Evolutionary conservation across 768 basidiomycete species (phyloP).

Genomic region (Lentinus tigrinus): DNA sequence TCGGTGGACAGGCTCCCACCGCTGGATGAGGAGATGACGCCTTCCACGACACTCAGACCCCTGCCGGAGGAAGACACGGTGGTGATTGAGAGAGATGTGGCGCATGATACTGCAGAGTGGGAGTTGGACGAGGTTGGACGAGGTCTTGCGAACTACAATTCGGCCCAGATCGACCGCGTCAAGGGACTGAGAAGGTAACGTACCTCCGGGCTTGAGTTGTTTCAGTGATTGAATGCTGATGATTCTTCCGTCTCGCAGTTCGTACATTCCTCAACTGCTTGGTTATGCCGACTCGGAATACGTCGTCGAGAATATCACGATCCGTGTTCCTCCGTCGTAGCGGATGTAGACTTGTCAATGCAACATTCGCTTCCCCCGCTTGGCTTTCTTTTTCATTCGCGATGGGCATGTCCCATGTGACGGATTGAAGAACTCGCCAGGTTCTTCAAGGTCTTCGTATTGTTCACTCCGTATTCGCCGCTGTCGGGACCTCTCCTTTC

Average conservation of each 20-base stretch:
- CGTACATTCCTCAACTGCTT: slow-evolving; percentile 73
- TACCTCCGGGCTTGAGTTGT: neutral
- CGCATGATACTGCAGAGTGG: slow-evolving; percentile 49
- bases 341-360: neutral
- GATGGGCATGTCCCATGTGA: too few relatives aligned
- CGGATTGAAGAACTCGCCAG: too few relatives aligned
- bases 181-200: slow-evolving; percentile 89
- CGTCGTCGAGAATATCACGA: slow-evolving; percentile 93
- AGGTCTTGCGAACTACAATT: slow-evolving; percentile 95
- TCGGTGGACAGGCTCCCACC: slow-evolving; percentile 33
- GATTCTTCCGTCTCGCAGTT: slow-evolving; percentile 43
- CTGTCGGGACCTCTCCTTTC: too few relatives aligned
- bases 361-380: neutral
- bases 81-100: slow-evolving; percentile 23
- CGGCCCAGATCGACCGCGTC: slow-evolving; percentile 82
- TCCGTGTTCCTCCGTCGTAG: slow-evolving; percentile 53
- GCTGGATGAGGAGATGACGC: slow-evolving; percentile 24
- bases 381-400: neutral
- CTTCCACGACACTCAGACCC: slow-evolving; percentile 17
- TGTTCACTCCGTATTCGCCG: too few relatives aligned
- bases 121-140: slow-evolving; percentile 90
- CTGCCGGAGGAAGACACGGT: slow-evolving; percentile 29
- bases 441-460: too few relatives aligned
- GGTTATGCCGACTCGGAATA: slow-evolving; percentile 97
- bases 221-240: slow-evolving; percentile 8